Evolutionary conservation across 257 asterid species (phyloP).

Genomic region (Solanum bulbocastanum): DNA sequence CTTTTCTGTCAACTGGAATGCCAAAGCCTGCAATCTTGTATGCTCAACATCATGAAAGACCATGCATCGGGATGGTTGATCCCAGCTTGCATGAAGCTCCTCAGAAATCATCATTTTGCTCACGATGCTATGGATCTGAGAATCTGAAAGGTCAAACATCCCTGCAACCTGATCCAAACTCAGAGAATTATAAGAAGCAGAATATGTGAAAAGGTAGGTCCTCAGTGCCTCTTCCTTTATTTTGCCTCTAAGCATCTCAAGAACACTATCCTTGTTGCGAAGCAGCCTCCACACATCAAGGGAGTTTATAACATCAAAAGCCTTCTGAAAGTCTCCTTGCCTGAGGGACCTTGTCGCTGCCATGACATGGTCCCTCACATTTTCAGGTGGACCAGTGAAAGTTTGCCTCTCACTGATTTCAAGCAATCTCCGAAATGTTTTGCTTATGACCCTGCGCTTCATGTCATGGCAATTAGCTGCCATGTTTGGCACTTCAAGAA

Average conservation of each 20-base stretch:
- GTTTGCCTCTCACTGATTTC: conserved; percentile 85
- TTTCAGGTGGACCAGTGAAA: conserved; percentile 92
- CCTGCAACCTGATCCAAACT: conserved; percentile 71
- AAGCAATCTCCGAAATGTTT: conserved; percentile 64
- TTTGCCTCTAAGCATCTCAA: conserved; percentile 72
- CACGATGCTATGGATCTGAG: conserved; percentile 56
- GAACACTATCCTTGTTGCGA: conserved; percentile 52
- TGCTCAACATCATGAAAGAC: conserved; percentile 75
- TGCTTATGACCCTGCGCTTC: conserved; percentile 77
- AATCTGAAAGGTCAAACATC: conserved; percentile 71
- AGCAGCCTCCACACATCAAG: conserved; percentile 87
- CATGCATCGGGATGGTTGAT: conserved; percentile 79
- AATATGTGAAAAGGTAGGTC: conserved; percentile 78
- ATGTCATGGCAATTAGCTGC: conserved; percentile 84
- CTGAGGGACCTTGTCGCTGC: conserved; percentile 83
- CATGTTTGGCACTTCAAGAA: conserved; percentile 95
- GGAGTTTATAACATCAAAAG: conserved; percentile 53
- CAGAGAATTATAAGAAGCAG: conserved; percentile 58
- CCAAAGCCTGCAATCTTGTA: conserved; percentile 68
- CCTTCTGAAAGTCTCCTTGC: conserved; percentile 72
- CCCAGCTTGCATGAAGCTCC: conserved; percentile 94
- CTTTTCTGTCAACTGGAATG: conserved; percentile 79
- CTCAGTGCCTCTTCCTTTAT: conserved; percentile 88
- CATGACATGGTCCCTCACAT: conserved; percentile 94
- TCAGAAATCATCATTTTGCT: conserved; percentile 88